These are phyloP conservation scores for Penicillium silybi DNA, from an alignment of 495 filamentous ascomycete genomes.

Conservation along the genomic window DNA sequence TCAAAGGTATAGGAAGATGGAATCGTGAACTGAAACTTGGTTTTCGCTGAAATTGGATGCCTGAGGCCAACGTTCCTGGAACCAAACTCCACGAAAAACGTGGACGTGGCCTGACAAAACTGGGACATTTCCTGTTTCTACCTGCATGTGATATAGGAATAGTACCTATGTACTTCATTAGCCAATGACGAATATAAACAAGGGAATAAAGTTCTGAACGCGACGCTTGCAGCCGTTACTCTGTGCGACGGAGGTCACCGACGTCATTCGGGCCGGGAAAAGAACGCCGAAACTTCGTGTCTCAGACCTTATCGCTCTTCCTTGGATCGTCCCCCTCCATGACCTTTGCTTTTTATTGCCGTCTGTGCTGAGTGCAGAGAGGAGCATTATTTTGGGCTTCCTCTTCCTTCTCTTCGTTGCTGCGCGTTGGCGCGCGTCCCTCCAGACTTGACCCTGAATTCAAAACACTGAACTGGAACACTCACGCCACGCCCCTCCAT, in stretches of 20 bases:
- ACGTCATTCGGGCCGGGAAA: constrained; percentile 20
- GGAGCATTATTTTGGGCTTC: not conserved
- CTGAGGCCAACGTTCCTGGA: constrained; percentile 1
- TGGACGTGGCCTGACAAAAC: not conserved
- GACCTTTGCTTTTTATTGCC: not conserved
- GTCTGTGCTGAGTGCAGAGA: not conserved
- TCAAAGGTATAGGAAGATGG: not conserved
- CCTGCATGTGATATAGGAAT: not conserved
- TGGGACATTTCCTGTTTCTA: not conserved
- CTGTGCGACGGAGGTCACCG: constrained; percentile 10
- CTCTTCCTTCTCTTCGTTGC: not conserved
- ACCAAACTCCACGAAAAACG: not conserved
- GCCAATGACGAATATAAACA: not conserved
- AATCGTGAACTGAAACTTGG: constrained; percentile 3
- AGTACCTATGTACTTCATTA: not conserved
- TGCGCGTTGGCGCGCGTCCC: constrained; percentile 5
- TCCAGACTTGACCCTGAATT: not conserved
- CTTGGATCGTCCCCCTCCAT: constrained; percentile 2
- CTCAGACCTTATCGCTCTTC: constrained; percentile 1
- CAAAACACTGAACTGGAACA: constrained; percentile 3
- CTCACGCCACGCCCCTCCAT: constrained; percentile 8
- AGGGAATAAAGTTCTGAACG: not conserved
- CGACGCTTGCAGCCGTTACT: constrained; percentile 5
- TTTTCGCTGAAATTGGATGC: not conserved
- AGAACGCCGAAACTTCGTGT: not conserved